These are phyloP conservation scores for Beauveria medogensis DNA, from an alignment of 2,329 filamentous ascomycete genomes.

Conservation along the genomic window DNA sequence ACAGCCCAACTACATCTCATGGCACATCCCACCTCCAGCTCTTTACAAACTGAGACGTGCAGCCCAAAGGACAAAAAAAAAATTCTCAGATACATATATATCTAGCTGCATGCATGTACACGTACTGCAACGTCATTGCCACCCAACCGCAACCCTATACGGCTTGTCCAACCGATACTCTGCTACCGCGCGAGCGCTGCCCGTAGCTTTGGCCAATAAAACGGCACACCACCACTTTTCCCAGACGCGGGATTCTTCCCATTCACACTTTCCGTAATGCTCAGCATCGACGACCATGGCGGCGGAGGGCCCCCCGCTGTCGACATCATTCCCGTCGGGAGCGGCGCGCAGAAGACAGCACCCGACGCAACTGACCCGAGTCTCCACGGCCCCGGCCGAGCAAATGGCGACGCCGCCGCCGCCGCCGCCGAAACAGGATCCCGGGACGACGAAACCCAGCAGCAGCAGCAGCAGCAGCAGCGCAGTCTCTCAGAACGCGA, in stretches of 20 bases:
- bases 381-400: neutral
- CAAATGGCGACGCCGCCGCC: neutral
- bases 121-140: neutral
- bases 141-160: neutral
- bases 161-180: neutral
- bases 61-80: neutral
- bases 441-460: neutral
- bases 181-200: neutral
- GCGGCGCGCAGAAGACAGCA: slow-evolving; percentile 5
- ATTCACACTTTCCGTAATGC: slow-evolving; percentile 14
- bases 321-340: slow-evolving; percentile 7
- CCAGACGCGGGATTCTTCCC: neutral
- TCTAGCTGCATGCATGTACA: slow-evolving; percentile 1
- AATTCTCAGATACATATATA: neutral
- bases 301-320: slow-evolving; percentile 13
- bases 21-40: neutral
- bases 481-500: slow-evolving; percentile 22
- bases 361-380: neutral
- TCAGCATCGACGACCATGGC: slow-evolving; percentile 17
- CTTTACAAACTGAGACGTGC: neutral
- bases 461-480: neutral
- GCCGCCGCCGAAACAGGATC: neutral
- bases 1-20: neutral
- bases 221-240: neutral
- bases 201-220: neutral